Evolutionary conservation across 2,329 filamentous ascomycete species (phyloP), one percentile per base, ranked within the genome.

Genomic region (Alternaria atra): DNA sequence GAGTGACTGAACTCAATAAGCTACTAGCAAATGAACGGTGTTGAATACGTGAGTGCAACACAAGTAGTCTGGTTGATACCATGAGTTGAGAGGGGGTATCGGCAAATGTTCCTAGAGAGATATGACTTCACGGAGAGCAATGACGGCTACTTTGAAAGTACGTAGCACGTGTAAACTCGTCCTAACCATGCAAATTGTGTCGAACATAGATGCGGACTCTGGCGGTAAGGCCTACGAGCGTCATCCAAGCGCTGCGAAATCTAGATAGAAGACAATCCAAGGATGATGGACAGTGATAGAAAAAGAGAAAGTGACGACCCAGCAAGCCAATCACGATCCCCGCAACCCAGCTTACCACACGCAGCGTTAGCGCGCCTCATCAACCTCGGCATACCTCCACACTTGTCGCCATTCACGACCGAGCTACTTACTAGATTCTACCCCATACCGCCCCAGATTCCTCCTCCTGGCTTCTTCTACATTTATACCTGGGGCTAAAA

Each of bases 321-420:
- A 57, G 20, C 29, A 55, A 39, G 29, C 57, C 57, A 59, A 60
- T 60, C 57, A 51, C 52, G 12, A 51, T 15, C n/a, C 39, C 39
- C 30, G 39, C 44, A 47, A 56, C 52, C 20, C 44, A 20, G 39
- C 34, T 50, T 53, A 35, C 39, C 44, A 27, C 13, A 29, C 17
- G 20, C 43, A 47, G 27, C 34, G 8, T 7, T 47, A 40, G 42
- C 57, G 37, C n/a, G n/a, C 17, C 9, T 37, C 46, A 47, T 54
- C 29, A 59, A 55, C 57, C 57, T 59, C 52, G 57, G 57, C 52
- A 59, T 46, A 51, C 29, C 53, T 55, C 53, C 53, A 51, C 54
- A 51, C 20, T 29, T 29, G 10, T 42, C 27, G 39, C 37, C 27
- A 15, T 52, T 29, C 37, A 52, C 50, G 35, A 29, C 37, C 17